Evolutionary conservation across 768 basidiomycete genomes (phyloP), one percentile per base, ranked within the genome.

Genomic region (Coprinopsis cinerea): DNA sequence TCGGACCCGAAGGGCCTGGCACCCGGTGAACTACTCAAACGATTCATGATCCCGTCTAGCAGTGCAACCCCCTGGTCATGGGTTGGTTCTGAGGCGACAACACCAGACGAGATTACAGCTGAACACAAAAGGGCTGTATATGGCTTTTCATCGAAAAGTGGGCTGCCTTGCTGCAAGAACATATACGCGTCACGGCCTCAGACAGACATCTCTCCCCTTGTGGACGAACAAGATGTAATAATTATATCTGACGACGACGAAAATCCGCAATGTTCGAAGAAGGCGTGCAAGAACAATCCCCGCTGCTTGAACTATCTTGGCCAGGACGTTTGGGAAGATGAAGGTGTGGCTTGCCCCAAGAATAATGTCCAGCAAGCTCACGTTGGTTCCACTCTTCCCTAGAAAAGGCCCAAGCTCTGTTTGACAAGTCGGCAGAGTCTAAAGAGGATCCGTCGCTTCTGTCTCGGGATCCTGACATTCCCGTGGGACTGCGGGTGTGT

Each of bases 291-390:
- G 57, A 65, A 66, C 43, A 94, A 92, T 60, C 88, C 90, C 7
- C 80, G 84, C 45, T 96, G 95, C 64, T 69, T 94, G 47, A 95
- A 93, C 62, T 83, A 91, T 67, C 68, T 96, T 25, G 91, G 90
- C 4, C 90, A 90, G 58, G 82, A 85, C 23, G 72, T 74, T 54
- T 95, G 92, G 86, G 85, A 89, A 62, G 70, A 78, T 52, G 75
- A 80, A 74, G 82, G 88, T 84, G 44, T 49, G 56, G 59, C 37
- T 18, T 18, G 6, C 17, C 11, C 17, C 18, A 9, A 9, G 17
- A 6, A 9, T 17, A 39, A 9, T 39, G 10, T 39, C 17, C 10
- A 39, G 6, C 11, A 6, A 39, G 30, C 17, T 39, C 18, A 39
- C 18, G 18, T 39, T n/a, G n/a, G n/a, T n/a, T n/a, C n/a, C n/a